Evolutionary conservation across 2,329 filamentous ascomycete species (phyloP).

Genomic region (Xylaria sp.): DNA sequence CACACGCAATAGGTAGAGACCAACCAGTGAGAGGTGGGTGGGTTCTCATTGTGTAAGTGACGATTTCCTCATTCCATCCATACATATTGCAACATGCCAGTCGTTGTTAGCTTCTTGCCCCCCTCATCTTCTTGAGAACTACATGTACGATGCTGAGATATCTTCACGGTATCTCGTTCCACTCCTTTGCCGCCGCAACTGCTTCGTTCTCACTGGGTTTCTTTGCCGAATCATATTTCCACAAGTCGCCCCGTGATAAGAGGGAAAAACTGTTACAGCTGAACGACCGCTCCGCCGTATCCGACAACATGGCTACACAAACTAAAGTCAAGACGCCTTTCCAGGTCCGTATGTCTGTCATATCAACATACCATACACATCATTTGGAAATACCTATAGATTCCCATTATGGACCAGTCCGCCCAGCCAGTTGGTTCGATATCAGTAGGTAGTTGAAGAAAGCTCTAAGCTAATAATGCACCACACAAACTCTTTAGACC

Average conservation of each 20-base stretch:
- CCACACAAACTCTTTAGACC: conserved; percentile 59
- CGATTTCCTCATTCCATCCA: conserved; percentile 18
- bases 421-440: not conserved
- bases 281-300: conserved; percentile 2
- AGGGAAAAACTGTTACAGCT: conserved; percentile 15
- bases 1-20: conserved; percentile 16
- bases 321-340: conserved; percentile 40
- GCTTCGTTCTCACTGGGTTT: conserved; percentile 28
- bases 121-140: conserved; percentile 5
- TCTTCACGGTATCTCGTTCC: conserved; percentile 29
- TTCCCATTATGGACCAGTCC: not conserved
- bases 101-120: conserved; percentile 14
- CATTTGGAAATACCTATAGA: not conserved
- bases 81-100: conserved; percentile 8
- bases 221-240: conserved; percentile 31
- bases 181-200: conserved; percentile 29
- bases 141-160: conserved; percentile 35
- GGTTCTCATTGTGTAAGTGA: conserved; percentile 33
- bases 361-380: not conserved
- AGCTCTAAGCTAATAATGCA: conserved; percentile 32
- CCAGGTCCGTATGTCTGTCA: conserved; percentile 36
- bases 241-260: conserved; percentile 26
- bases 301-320: conserved; percentile 32
- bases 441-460: not conserved
- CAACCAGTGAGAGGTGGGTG: conserved; percentile 10